Evolutionary conservation across 176 grass and related monocot genomes (phyloP).

Genomic region (Pharus latifolius): DNA sequence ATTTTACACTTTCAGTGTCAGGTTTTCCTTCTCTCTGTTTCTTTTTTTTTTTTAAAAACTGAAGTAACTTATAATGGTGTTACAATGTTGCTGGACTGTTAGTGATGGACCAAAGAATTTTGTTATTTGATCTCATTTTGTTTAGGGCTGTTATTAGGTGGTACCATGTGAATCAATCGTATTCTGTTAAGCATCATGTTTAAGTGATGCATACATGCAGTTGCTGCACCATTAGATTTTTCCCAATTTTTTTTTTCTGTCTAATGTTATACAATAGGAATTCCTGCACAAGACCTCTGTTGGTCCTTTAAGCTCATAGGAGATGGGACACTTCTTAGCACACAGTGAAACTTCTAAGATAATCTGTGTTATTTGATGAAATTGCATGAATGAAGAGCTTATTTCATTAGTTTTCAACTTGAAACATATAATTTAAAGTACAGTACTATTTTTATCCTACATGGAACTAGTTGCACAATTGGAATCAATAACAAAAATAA

Average conservation of each 20-base stretch:
- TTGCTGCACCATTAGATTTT: not conserved
- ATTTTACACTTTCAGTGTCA: not conserved
- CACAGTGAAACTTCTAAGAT: not conserved
- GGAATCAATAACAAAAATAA: not conserved
- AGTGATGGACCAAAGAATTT: not conserved
- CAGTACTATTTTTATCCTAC: not conserved
- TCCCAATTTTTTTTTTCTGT: not conserved
- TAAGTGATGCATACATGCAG: not conserved
- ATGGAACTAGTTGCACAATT: not conserved
- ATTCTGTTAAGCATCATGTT: not conserved
- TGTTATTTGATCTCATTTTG: not conserved
- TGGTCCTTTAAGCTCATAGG: not conserved
- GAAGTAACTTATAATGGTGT: not conserved
- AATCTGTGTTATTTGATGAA: not conserved
- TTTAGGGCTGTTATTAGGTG: not conserved
- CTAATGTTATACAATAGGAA: not conserved
- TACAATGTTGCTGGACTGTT: not conserved
- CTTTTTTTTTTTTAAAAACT: not conserved
- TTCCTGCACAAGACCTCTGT: not conserved
- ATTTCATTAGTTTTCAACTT: not conserved
- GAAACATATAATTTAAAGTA: not conserved
- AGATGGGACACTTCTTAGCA: not conserved
- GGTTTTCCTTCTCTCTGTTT: not conserved
- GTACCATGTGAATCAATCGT: not conserved
- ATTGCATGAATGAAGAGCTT: not conserved